Percentiles rank a stretch among this genome's conserved stretches.
phyloP scores from a whole-genome alignment of 805 yeast species.

The Cyberlindnera sargentensis region DNA sequence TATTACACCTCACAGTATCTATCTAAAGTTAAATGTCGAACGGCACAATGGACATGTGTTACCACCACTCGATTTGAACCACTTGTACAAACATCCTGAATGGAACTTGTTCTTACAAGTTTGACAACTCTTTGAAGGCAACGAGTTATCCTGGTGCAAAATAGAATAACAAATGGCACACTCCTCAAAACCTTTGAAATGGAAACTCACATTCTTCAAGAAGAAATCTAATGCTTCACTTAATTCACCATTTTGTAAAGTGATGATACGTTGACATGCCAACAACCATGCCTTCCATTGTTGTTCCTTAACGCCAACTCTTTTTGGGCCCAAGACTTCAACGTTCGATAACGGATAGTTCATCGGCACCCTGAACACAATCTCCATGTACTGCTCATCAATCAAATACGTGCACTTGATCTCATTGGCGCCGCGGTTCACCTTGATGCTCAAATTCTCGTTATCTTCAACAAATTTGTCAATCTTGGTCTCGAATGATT shows the following conservation, averaged over 20 bases:
- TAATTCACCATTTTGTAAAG: conserved; percentile 63
- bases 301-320: conserved; percentile 84
- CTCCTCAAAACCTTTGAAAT: conserved; percentile 91
- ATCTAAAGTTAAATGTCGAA: conserved; percentile 44
- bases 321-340: conserved; percentile 64
- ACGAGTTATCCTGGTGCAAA: conserved; percentile 75
- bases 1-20: neutral
- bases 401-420: conserved; percentile 66
- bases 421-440: conserved; percentile 57
- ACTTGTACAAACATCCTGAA: conserved; percentile 89
- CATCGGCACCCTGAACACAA: conserved; percentile 65
- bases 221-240: conserved; percentile 35
- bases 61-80: conserved; percentile 93
- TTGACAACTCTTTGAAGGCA: conserved; percentile 82
- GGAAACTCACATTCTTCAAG: conserved; percentile 64
- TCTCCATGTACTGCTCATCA: conserved; percentile 82
- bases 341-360: conserved; percentile 76
- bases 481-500: conserved; percentile 39
- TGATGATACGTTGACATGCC: conserved; percentile 79
- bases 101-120: conserved; percentile 94
- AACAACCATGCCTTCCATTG: conserved; percentile 95
- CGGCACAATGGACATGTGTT: conserved; percentile 96
- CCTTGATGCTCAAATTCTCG: conserved; percentile 45
- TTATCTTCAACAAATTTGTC: conserved; percentile 27
- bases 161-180: conserved; percentile 96